Evolutionary conservation across 2,329 filamentous ascomycete species (phyloP), one percentile per base, ranked within the genome.

Genomic region (Pseudogymnoascus sp.): DNA sequence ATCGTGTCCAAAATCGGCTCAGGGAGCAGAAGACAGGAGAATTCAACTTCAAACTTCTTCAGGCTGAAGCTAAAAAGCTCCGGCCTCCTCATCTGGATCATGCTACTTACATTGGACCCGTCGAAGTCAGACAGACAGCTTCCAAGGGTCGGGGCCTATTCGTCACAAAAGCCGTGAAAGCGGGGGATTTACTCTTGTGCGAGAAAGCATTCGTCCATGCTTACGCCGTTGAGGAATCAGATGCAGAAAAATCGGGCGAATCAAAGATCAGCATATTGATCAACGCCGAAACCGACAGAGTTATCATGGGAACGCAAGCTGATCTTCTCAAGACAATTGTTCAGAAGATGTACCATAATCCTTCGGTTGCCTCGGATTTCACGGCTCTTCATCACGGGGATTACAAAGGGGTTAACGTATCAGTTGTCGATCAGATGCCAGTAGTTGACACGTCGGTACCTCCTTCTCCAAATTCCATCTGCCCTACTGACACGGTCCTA

Each of bases 121-220:
- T 81, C 0, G 68, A 73, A 44, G 65, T 83, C 0, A 75, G 72
- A 35, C 44, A 68, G 6, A 76, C 77, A 0, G 67, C 68, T 1
- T 74, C 70, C 9, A 72, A 74, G 15, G 81, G 80, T 1, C 73
- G 75, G 1, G 81, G 82, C 0, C 69, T 84, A 0, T 85, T 84
- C 65, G 79, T 78, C 0, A 81, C 75, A 1, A 69, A 72, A 26
- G 65, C 71, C 0, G 78, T 84, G 2, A 72, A 73, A 39, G 74
- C 77, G 0, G 81, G 81, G 0, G 78, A 83, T 3, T 70, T 84
- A 2, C 68, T 85, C 0, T 66, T 84, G 1, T 84, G 80, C 47
- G 82, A 84, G 63, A 85, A 84, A 64, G 81, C 81, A 0, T 82
- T 84, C 65, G 68, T 68, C 0, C 74, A 81, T 66, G 71, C 83